Base-by-base conservation (phyloP, 2,329 filamentous ascomycete species). In the Stachybotrys echinatus region DNA sequence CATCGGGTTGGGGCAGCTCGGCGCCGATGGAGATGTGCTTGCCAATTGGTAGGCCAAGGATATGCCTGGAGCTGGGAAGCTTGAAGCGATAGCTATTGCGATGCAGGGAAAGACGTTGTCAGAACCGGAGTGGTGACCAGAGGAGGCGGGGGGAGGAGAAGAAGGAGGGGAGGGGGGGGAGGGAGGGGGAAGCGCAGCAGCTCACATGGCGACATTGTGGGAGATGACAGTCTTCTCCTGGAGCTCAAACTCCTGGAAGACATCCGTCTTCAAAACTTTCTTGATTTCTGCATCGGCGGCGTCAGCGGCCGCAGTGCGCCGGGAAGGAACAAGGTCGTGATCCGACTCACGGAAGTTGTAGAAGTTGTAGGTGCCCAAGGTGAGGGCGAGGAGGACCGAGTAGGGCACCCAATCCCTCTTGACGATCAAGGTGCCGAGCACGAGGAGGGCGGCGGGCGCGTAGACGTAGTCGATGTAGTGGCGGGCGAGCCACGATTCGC, bases 21-120 rank as follows among this genome's bases (percentile, higher is more conserved):
- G 91, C 92, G 59, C 88, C 89, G 66, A 99, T 90, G 55, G 92
- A 96, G 73, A 99, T 96, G 78, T 99, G 94, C 76, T 99, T 94
- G 66, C 94, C 94, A 75, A 97, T 97, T 58, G 94, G 92, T 42
- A 97, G 88, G 65, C 94, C 94, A 63, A 97, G 89, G 68, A 96
- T 90, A 59, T 88, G 83, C 61, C 77, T 86, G 39, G 85, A 74
- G 47, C 79, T 79, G 50, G 92, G 92, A 39, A 99, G 88, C 57
- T 81, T 80, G 76, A 97, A 96, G 65, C 94, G 91, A 79, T 97
- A 99, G 75, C 87, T 90, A 53, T 48, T n/a, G 2, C 18, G 45
- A 22, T 46, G n/a, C 31, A 19, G 45, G 23, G 17, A 31, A 38
- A 27, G 5, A 23, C 12, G 48, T n/a, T 34, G 27, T 34, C 27